Percentiles rank a stretch among this genome's conserved stretches.
These are phyloP conservation scores for Trichosporon sp. DNA, from an alignment of 1,284 basidiomycete species.

Conservation along the genomic window DNA sequence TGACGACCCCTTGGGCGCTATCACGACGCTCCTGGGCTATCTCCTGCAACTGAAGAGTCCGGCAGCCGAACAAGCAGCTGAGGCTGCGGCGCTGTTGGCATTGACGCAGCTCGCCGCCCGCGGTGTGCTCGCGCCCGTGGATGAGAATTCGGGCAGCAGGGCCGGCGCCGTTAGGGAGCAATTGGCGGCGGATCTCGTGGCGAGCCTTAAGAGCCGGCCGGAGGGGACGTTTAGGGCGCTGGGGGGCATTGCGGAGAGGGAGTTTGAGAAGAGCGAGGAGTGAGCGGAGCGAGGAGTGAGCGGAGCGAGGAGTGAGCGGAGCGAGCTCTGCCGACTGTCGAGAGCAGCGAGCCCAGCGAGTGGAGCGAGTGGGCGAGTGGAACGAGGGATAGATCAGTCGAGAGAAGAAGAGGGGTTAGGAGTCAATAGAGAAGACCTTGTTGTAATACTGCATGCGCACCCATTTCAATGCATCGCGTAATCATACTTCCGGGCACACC, in stretches of 20 bases:
- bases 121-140: constrained; percentile 35
- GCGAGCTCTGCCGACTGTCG: too few relatives aligned
- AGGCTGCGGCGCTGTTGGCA: constrained; percentile 52
- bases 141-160: constrained; percentile 6
- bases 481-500: too few relatives aligned
- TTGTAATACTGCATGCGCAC: too few relatives aligned
- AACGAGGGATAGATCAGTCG: too few relatives aligned
- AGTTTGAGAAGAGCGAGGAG: constrained; percentile 24
- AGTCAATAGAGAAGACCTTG: too few relatives aligned
- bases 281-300: too few relatives aligned
- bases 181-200: constrained; percentile 71
- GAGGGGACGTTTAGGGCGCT: constrained; percentile 58
- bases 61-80: constrained; percentile 36
- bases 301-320: too few relatives aligned
- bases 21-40: constrained; percentile 69
- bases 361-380: too few relatives aligned
- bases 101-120: constrained; percentile 61
- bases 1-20: constrained; percentile 44
- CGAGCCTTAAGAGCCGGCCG: constrained; percentile 65
- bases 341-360: background rate
- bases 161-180: constrained; percentile 59
- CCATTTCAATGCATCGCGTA: too few relatives aligned
- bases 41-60: constrained; percentile 47
- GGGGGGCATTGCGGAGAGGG: constrained; percentile 63
- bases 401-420: too few relatives aligned